phyloP scores from a whole-genome alignment of 768 basidiomycete genomes.

The Xerocomellus dryophilus region DNA sequence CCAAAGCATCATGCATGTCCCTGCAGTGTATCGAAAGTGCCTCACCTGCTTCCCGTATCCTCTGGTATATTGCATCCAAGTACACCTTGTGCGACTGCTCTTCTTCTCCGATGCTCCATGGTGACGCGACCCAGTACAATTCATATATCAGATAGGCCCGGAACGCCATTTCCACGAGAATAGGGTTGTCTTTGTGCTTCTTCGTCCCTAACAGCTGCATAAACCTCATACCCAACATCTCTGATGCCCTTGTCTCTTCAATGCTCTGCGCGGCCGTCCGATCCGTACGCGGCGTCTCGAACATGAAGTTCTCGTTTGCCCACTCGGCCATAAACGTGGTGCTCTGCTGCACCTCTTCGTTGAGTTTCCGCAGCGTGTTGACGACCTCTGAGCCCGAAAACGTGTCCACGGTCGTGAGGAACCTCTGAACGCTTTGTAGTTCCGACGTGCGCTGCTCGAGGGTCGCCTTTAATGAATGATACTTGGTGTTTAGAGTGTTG shows the following conservation, averaged over 20 bases:
- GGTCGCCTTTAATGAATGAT: conserved; percentile 19
- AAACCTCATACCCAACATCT: conserved; percentile 15
- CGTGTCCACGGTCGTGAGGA: conserved; percentile 39
- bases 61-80: conserved; percentile 29
- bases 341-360: conserved; percentile 44
- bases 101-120: conserved; percentile 24
- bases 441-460: conserved; percentile 42
- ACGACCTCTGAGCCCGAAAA: conserved; percentile 46
- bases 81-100: conserved; percentile 16
- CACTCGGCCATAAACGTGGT: conserved; percentile 44
- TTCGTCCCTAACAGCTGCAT: conserved; percentile 19
- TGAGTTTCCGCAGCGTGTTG: conserved; percentile 39
- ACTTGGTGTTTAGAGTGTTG: conserved; percentile 3
- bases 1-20: neutral
- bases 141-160: conserved; percentile 26
- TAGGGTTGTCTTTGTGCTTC: conserved; percentile 25
- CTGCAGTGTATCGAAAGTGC: neutral
- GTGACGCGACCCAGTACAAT: conserved; percentile 18
- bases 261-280: neutral
- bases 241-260: conserved; percentile 11
- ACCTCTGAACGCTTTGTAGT: conserved; percentile 41
- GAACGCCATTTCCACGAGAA: conserved; percentile 33
- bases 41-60: conserved; percentile 35
- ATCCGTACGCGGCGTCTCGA: conserved; percentile 12
- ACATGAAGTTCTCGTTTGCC: conserved; percentile 38